Evolutionary conservation across 371 early-diverging fungal genomes (phyloP).

Genomic region (Actinomucor elegans): DNA sequence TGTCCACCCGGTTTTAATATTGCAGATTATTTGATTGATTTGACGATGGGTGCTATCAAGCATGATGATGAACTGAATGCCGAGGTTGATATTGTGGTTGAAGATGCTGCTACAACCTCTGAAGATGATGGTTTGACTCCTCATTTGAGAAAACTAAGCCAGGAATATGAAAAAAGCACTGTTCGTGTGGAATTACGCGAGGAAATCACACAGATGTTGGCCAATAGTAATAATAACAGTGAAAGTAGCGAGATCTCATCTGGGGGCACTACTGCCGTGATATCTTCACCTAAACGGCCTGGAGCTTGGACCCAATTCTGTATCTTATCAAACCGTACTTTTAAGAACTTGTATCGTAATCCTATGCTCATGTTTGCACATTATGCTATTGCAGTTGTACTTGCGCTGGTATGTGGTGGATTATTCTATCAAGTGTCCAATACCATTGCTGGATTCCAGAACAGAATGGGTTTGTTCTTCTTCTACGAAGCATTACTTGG

Average conservation of each 20-base stretch:
- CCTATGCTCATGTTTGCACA: conserved; percentile 84
- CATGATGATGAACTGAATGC: conserved; percentile 37
- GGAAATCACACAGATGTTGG: neutral
- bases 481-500: conserved; percentile 85
- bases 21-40: conserved; percentile 87
- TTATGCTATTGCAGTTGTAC: conserved; percentile 71
- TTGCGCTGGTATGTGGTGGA: conserved; percentile 80
- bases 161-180: conserved; percentile 46
- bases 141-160: conserved; percentile 47
- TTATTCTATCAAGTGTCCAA: conserved; percentile 80
- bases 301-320: conserved; percentile 58
- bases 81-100: conserved; percentile 22
- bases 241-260: neutral
- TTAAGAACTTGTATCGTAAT: conserved; percentile 87
- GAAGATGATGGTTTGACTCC: conserved; percentile 31
- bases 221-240: neutral
- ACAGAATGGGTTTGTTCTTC: conserved; percentile 84
- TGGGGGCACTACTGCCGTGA: neutral
- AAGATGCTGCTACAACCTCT: conserved; percentile 4
- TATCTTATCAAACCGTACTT: conserved; percentile 79
- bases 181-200: conserved; percentile 40
- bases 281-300: neutral
- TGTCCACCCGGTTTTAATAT: conserved; percentile 93
- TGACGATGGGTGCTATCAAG: conserved; percentile 64
- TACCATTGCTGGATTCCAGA: conserved; percentile 85